Evolutionary conservation across 1,284 basidiomycete species (phyloP).

Genomic region (Microstroma glucosiphilum): DNA sequence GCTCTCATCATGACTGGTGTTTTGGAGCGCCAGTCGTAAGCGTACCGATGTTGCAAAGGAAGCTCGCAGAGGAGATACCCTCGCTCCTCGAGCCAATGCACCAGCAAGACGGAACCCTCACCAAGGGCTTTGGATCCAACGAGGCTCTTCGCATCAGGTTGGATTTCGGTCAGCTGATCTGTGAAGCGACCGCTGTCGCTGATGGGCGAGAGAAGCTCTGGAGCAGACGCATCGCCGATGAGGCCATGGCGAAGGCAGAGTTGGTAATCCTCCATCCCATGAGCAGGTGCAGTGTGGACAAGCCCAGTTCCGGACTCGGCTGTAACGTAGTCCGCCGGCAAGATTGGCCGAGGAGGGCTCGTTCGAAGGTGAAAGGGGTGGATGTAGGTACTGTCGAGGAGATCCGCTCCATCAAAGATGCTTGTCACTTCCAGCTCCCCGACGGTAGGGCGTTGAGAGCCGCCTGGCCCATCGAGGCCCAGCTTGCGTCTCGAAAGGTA

Average conservation of each 20-base stretch:
- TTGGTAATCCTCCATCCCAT: slow-evolving; percentile 84
- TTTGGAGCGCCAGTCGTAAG: slow-evolving; percentile 95
- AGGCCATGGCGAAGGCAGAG: slow-evolving; percentile 32
- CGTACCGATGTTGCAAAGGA: slow-evolving; percentile 79
- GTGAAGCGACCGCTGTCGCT: slow-evolving; percentile 73
- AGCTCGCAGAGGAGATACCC: slow-evolving; percentile 62
- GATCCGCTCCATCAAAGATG: slow-evolving; percentile 33
- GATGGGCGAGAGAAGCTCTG: slow-evolving; percentile 55
- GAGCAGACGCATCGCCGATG: slow-evolving; percentile 10
- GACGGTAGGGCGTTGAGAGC: slow-evolving; percentile 4
- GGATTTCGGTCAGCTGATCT: slow-evolving; percentile 23
- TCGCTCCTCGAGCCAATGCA: slow-evolving; percentile 56
- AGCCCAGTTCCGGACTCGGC: slow-evolving; percentile 86
- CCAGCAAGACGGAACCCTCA: slow-evolving; percentile 64
- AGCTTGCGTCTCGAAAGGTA: slow-evolving; percentile 17
- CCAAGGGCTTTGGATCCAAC: slow-evolving; percentile 68
- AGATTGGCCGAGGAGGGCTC: slow-evolving; percentile 54
- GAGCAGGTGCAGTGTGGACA: slow-evolving; percentile 91
- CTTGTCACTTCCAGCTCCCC: slow-evolving; percentile 24
- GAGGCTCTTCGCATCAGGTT: slow-evolving; percentile 51
- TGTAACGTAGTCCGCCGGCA: slow-evolving; percentile 66
- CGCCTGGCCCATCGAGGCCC: neutral
- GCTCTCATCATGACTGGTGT: slow-evolving; percentile 87
- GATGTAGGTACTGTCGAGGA: slow-evolving; percentile 64
- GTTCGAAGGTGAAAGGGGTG: slow-evolving; percentile 61